Base-by-base conservation (phyloP, 129 eudicot species). In the Lonicera japonica region DNA sequence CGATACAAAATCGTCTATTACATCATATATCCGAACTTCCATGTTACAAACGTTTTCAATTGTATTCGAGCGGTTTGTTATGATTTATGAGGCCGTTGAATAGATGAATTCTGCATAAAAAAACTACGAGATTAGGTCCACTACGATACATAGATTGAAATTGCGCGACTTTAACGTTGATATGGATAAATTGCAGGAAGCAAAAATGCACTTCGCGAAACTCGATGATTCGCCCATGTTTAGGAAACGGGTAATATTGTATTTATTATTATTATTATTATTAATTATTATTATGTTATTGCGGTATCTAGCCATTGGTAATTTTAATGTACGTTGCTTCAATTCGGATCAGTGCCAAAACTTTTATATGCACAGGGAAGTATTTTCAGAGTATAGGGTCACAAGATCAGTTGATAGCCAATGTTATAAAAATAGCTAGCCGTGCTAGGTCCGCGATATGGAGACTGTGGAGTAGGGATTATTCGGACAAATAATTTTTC, bases 161-260 rank as follows among this genome's bases (percentile, higher is more conserved):
- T 11, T 8, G 17, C 3, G 19, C 45, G 54, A 38, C 48, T 6
- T 2, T 6, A 6, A 29, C 36, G 25, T 17, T 61, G 71, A 25
- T 48, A 64, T 45, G 70, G 63, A 82, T 68, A 56, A 66, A 73
- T 81, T 79, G 83, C 77, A 70, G 68, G 84, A 69, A 56, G 78
- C 22, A 25, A 79, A 55, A 58, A 79, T 87, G 95, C 70, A 69
- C 65, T 86, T 90, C 74, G 64, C 80, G n/a, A 86, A 78, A 70
- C 87, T 90, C 56, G 97, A 90, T 57, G 97, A 90, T 72, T 86
- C 97, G 40, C 97, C 95, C 0, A 90, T 90, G 97, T 86, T 90
- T 77, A 78, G 95, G 8, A 85, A 87, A 70, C 94, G 86, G 95
- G 97, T 86, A 0, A 19, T 50, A 17, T 50, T 14, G n/a, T 7